phyloP scores from a whole-genome alignment of 148 eudicot species.

The Rheum nobile region DNA sequence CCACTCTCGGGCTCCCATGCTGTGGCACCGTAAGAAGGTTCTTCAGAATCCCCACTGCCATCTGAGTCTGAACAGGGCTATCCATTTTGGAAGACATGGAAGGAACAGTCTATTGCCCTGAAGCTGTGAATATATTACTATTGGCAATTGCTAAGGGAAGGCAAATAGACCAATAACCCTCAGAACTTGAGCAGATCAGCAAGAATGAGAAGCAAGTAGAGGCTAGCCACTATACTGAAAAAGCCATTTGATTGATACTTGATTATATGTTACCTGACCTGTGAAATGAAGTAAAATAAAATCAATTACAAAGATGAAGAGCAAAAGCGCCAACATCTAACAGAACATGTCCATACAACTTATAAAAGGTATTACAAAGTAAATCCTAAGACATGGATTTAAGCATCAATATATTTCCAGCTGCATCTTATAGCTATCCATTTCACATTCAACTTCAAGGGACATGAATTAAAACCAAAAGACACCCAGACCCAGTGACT shows the following conservation, averaged over 20 bases:
- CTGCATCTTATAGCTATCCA: neutral
- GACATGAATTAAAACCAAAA: neutral
- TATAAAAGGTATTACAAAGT: neutral
- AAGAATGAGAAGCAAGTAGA: conserved; percentile 1
- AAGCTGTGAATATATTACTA: neutral
- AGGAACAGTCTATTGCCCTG: neutral
- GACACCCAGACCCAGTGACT: neutral
- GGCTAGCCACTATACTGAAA: neutral
- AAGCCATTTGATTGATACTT: neutral
- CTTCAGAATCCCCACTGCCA: conserved; percentile 60
- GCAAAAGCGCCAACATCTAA: neutral
- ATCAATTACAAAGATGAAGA: conserved; percentile 1
- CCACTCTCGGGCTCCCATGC: conserved; percentile 37
- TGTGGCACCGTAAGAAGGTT: conserved; percentile 47
- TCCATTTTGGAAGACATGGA: conserved; percentile 58
- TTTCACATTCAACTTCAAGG: neutral
- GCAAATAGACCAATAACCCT: neutral
- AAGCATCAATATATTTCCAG: neutral
- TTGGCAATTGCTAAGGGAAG: neutral
- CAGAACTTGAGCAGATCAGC: conserved; percentile 2
- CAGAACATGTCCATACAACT: neutral
- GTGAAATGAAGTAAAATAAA: neutral
- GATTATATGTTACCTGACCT: neutral
- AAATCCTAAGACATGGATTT: neutral
- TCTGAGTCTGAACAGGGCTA: conserved; percentile 79